Base-by-base conservation (phyloP, 164 flowering plant genomes). In the Sextonia rubra region DNA sequence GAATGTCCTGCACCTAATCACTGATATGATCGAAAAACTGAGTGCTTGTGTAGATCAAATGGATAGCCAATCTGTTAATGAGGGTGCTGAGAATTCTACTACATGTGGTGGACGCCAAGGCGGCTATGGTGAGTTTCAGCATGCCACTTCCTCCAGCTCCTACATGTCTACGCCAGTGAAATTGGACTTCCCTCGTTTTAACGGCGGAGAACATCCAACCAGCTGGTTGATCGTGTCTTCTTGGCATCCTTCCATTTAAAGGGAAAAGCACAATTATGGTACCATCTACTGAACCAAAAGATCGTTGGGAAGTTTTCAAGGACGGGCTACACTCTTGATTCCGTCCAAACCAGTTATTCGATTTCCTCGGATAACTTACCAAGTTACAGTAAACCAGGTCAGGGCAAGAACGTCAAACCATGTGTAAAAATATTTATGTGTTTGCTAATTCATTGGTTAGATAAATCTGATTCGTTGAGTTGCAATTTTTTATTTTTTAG, bases 201-300 rank as follows among this genome's bases (percentile, higher is more conserved):
- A 44, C 23, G 60, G 61, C 2, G 22, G n/a, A 15, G 61, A 49
- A 25, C 61, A 52, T 15, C 62, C 62, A 14, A 69, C 12, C 1
- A 49, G 60, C 2, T 69, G 61, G 71, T 8, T 69, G 3, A 68
- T 15, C 9, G 18, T 11, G 29, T 68, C 6, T 20, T 7, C 14
- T 26, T 68, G 1, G 70, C 58, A 7, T 68, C 60, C 29, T 47
- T 68, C 37, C 14, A 68, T 14, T 26, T 68, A 11, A 32, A 68
- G 23, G 58, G 58, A 6, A 29, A 48, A 29, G 27, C 70, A 6
- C 70, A 68, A 12, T 26, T 68, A 17, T 68, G 70, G 32, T 68
- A 68, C 58, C 70, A 48, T 14, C 47, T 48, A 9, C 20, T 68
- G 60, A 47, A 48, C 24, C n/a, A 68, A 27, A 18, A 48, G 17